phyloP scores from a whole-genome alignment of 257 asterid species.

The Solanum phureja region DNA sequence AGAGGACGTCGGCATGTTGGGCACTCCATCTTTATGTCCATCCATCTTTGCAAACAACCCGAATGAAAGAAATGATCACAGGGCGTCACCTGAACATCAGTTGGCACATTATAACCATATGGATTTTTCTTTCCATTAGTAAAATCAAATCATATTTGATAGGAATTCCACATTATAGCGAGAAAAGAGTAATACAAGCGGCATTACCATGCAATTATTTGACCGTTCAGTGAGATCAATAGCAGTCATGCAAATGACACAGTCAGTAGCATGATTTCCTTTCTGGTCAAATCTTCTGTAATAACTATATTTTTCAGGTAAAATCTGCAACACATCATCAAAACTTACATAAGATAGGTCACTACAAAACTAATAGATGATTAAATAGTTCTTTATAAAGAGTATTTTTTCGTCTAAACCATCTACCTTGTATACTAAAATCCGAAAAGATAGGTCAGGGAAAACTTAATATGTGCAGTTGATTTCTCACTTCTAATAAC shows the following conservation, averaged over 20 bases:
- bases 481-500: neutral
- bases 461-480: neutral
- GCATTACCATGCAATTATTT: conserved; percentile 80
- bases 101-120: neutral
- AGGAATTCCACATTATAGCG: neutral
- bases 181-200: neutral
- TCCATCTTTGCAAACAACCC: conserved; percentile 90
- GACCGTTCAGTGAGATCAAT: conserved; percentile 60
- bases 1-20: conserved; percentile 96
- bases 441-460: neutral
- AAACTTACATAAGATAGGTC: neutral
- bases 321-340: conserved; percentile 40
- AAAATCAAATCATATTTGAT: neutral
- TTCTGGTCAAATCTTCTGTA: conserved; percentile 62
- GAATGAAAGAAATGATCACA: conserved; percentile 96
- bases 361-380: neutral
- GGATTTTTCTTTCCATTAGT: neutral
- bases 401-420: neutral
- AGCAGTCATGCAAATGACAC: conserved; percentile 93
- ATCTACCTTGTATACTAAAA: neutral
- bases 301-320: conserved; percentile 88
- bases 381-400: neutral
- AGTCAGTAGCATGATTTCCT: conserved; percentile 51
- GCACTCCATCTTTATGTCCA: conserved; percentile 99
- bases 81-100: conserved; percentile 59